Evolutionary conservation across 768 basidiomycete species (phyloP).

Genomic region (Scleroderma bovista): DNA sequence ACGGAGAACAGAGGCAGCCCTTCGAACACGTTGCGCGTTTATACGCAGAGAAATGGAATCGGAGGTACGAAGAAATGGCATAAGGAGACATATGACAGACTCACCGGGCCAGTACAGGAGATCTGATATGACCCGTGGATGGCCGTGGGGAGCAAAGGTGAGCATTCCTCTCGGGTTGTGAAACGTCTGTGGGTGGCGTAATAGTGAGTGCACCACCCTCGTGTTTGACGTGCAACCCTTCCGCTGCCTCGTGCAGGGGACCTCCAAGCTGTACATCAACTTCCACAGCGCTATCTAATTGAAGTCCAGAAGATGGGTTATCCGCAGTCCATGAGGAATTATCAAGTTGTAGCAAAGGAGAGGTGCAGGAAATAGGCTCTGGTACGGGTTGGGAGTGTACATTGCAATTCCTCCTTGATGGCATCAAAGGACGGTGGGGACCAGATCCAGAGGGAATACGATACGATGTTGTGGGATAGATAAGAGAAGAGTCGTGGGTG

Average conservation of each 20-base stretch:
- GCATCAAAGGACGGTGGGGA: conserved; percentile 21
- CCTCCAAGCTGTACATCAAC: conserved; percentile 7
- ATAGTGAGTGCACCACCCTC: conserved; percentile 18
- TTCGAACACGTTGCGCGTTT: not conserved
- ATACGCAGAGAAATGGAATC: not conserved
- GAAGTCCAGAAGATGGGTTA: conserved; percentile 4
- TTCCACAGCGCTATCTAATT: conserved; percentile 8
- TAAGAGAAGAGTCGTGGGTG: conserved; percentile 12
- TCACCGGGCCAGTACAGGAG: conserved; percentile 29
- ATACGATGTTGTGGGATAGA: conserved; percentile 17
- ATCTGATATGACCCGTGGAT: conserved; percentile 23
- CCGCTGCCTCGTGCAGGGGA: conserved; percentile 7
- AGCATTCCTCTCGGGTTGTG: not conserved
- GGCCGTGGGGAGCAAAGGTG: conserved; percentile 11
- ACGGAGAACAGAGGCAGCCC: conserved; percentile 1
- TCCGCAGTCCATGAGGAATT: conserved; percentile 19
- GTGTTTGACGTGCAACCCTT: conserved; percentile 21
- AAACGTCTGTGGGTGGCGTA: conserved; percentile 4
- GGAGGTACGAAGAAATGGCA: not conserved
- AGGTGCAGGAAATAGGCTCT: conserved; percentile 16
- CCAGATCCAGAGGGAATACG: conserved; percentile 8
- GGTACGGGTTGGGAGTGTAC: conserved; percentile 14
- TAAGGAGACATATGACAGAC: not conserved
- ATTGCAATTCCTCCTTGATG: conserved; percentile 22
- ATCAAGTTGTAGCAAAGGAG: conserved; percentile 29